A percentile compares a stretch with the other conserved stretches of the same genome.
phyloP scores from a whole-genome alignment of 2,329 filamentous ascomycete species.

The Colletotrichum sp. region DNA sequence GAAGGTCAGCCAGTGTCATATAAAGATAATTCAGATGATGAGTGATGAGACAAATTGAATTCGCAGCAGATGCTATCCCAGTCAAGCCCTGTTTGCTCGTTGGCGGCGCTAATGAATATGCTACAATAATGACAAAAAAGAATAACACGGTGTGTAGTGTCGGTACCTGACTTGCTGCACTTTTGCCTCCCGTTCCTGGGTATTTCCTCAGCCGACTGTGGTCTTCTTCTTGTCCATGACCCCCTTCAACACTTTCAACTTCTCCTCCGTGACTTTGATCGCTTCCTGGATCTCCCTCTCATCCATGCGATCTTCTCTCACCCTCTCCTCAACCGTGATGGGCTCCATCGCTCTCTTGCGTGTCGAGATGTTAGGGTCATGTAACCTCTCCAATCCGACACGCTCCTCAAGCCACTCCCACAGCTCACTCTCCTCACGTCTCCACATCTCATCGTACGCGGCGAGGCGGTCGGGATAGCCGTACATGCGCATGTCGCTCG shows the following conservation, averaged over 20 bases:
- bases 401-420: conserved; percentile 95
- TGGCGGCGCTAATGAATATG: conserved; percentile 18
- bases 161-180: conserved; percentile 12
- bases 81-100: conserved; percentile 18
- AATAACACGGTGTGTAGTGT: conserved; percentile 18
- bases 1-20: not conserved
- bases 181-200: conserved; percentile 2
- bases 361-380: conserved; percentile 40
- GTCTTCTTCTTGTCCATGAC: conserved; percentile 67
- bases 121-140: conserved; percentile 11
- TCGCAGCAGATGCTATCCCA: conserved; percentile 6
- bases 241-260: conserved; percentile 76
- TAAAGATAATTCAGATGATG: not conserved
- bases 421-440: conserved; percentile 82
- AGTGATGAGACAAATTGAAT: not conserved
- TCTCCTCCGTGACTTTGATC: conserved; percentile 86
- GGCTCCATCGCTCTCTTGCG: conserved; percentile 58
- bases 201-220: conserved; percentile 11
- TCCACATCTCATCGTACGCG: conserved; percentile 94
- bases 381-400: conserved; percentile 71
- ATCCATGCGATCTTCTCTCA: conserved; percentile 67
- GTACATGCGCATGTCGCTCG: conserved; percentile 40
- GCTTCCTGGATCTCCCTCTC: conserved; percentile 79
- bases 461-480: conserved; percentile 70
- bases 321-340: conserved; percentile 63